Base-by-base conservation (phyloP, 2,329 filamentous ascomycete genomes). In the Scortechinia acanthostroma region DNA sequence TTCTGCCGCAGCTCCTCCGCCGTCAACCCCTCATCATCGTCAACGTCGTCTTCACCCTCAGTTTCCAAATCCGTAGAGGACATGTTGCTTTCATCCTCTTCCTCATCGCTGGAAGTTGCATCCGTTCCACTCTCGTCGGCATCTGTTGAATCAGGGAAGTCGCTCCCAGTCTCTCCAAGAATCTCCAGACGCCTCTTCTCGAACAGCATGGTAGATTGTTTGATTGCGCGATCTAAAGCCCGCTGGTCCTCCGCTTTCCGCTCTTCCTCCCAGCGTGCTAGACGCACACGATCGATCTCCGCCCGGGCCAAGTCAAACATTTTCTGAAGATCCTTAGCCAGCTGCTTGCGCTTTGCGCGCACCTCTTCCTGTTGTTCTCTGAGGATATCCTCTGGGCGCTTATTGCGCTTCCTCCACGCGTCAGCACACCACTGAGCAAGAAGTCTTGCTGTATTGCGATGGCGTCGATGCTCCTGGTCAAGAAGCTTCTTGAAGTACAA, bases 401-500 rank as follows among this genome's bases (percentile, higher is more conserved):
- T 88, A 10, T 89, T 85, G 45, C 80, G 78, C 45, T 79, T 70
- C 44, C 81, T 70, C 85, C 86, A 91, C 58, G 84, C 83, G 14
- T 88, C 85, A 45, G 83, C 72, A 53, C 87, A 88, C 40, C 87
- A 84, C 55, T 88, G 80, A 1, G 91, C 91, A 45, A 94, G 63
- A 45, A 80, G 79, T 61, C 90, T 95, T 1, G 91, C 91, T 2
- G 76, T 71, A n/a, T 77, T 71, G 25, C 80, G 80, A 62, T 97
- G 91, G 13, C 83, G 75, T 50, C 79, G 78, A 53, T 90, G 86
- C 60, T 98, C 93, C 47, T 80, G 77, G 2, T 83, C 65, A 66
- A 97, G 78, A 25, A 97, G 71, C 54, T 82, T 86, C 42, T 88
- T 81, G 53, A 97, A 91, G 53, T 91, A 85, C 13, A 84, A 58